These are phyloP conservation scores for Pythium aquatile DNA, from an alignment of 352 stramenopile genomes.

Conservation along the genomic window DNA sequence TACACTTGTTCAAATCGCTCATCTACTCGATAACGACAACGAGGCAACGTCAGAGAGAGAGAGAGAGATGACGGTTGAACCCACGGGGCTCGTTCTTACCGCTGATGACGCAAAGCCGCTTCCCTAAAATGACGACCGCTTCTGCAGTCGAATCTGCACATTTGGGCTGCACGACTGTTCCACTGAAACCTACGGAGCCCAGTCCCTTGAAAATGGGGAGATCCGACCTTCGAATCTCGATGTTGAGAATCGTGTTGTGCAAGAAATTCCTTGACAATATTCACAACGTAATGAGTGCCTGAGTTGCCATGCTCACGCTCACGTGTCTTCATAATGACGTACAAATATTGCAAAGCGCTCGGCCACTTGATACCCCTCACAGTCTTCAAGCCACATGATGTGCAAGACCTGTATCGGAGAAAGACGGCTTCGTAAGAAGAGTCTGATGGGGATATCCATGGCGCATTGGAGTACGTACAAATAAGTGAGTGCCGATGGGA, in stretches of 20 bases:
- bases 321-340: not conserved
- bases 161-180: not conserved
- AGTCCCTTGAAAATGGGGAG: not conserved
- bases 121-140: not conserved
- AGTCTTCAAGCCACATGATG: not conserved
- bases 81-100: not conserved
- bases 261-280: not conserved
- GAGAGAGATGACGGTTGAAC: too few relatives aligned
- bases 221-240: not conserved
- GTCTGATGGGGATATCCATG: too few relatives aligned
- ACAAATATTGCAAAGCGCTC: not conserved
- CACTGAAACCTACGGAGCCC: not conserved
- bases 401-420: not conserved
- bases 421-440: too few relatives aligned
- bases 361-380: not conserved
- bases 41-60: not conserved
- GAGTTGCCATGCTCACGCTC: not conserved
- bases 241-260: not conserved
- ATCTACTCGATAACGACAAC: not conserved
- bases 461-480: not conserved
- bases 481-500: not conserved
- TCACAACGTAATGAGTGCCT: not conserved
- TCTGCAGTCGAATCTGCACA: constrained; percentile 2
- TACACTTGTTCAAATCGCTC: not conserved
- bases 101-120: not conserved